Conservation (phyloP, 768 basidiomycete genomes). For the Xerocomus brunneocitrinus region DNA sequence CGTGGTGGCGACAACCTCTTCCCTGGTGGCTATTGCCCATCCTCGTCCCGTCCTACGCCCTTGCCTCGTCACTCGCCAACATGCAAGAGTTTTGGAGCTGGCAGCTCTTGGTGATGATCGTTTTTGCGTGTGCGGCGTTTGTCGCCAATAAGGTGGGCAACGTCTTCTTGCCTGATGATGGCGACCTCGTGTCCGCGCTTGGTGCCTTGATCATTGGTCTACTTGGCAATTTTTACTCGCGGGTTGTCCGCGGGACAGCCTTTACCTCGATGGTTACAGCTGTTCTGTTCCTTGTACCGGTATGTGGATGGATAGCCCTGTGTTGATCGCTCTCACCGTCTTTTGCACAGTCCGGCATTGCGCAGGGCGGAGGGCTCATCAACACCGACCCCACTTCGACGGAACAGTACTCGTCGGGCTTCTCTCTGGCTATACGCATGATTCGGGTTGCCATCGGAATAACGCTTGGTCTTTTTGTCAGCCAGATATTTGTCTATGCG, state of each 20-base stretch:
- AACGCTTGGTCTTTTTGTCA: constrained; percentile 78
- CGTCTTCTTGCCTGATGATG: constrained; percentile 55
- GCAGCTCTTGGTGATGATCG: constrained; percentile 74
- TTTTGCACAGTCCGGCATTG: constrained; percentile 60
- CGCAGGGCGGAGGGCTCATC: constrained; percentile 67
- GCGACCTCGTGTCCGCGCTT: constrained; percentile 71
- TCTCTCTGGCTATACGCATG: constrained; percentile 78
- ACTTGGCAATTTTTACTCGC: constrained; percentile 80
- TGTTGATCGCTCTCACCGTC: constrained; percentile 13
- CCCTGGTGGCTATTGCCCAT: constrained; percentile 80
- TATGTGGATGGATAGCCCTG: constrained; percentile 36
- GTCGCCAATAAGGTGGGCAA: constrained; percentile 64
- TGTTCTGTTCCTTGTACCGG: constrained; percentile 87
- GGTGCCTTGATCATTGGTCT: constrained; percentile 76
- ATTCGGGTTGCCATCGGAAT: constrained; percentile 82
- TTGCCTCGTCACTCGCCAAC: constrained; percentile 69
- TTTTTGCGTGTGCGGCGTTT: constrained; percentile 76
- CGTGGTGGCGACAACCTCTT: constrained; percentile 72
- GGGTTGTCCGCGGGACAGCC: constrained; percentile 70
- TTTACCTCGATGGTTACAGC: constrained; percentile 92
- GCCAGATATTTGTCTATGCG: constrained; percentile 71
- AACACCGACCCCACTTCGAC: constrained; percentile 47
- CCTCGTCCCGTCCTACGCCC: constrained; percentile 74
- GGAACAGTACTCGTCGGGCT: constrained; percentile 65
- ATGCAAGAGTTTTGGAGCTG: constrained; percentile 66